Percentiles rank a stretch among this genome's conserved stretches.
Evolutionary conservation across 768 basidiomycete species (phyloP).

Genomic region (Lactarius indigo): DNA sequence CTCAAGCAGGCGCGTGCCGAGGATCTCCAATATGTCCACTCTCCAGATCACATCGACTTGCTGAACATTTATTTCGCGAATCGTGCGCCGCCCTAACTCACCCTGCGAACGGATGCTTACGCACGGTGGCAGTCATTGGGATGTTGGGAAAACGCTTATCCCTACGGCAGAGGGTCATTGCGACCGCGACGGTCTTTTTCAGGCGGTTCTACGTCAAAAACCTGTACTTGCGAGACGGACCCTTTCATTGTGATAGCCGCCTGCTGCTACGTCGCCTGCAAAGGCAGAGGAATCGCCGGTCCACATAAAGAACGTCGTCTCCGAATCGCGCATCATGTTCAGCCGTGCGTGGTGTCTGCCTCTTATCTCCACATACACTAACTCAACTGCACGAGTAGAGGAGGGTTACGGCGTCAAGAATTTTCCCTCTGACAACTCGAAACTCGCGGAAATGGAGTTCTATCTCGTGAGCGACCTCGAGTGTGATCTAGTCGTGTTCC

Average conservation of each 20-base stretch:
- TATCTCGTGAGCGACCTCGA: conserved; percentile 96
- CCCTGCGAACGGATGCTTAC: background rate
- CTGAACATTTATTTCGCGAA: conserved; percentile 88
- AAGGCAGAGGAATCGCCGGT: conserved; percentile 96
- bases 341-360: conserved; percentile 49
- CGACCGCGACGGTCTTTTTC: conserved; percentile 94
- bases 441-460: conserved; percentile 98
- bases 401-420: conserved; percentile 69
- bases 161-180: conserved; percentile 86
- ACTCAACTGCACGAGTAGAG: conserved; percentile 33
- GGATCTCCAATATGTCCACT: conserved; percentile 76
- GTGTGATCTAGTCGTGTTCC: conserved; percentile 89
- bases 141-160: conserved; percentile 81
- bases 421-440: conserved; percentile 87
- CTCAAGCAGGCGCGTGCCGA: conserved; percentile 69
- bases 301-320: conserved; percentile 88
- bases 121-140: conserved; percentile 61
- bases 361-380: background rate
- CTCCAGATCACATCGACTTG: conserved; percentile 74
- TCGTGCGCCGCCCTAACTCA: conserved; percentile 39
- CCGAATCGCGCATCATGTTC: conserved; percentile 78
- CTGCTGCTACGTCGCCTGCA: conserved; percentile 92
- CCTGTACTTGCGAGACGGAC: conserved; percentile 91
- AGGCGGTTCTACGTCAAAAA: conserved; percentile 97
- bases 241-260: conserved; percentile 90